Base-by-base conservation (phyloP, 2,329 filamentous ascomycete species). In the Knufia petricola region DNA sequence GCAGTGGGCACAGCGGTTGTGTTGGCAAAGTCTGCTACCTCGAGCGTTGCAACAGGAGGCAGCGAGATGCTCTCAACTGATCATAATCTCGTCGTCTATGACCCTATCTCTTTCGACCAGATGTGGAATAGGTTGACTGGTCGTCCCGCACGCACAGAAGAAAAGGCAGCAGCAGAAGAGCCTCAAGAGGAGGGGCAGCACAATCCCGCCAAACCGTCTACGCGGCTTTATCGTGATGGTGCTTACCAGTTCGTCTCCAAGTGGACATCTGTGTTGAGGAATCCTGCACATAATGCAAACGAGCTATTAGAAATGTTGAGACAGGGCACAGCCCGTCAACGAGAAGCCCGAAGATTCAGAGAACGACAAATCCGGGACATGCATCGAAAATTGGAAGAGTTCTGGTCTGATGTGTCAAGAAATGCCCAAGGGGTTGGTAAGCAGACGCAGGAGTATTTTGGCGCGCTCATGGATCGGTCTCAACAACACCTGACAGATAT, bases 341-440 rank as follows among this genome's bases (percentile, higher is more conserved):
- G n/a, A n/a, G n/a, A n/a, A n/a, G n/a, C n/a, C n/a, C n/a, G n/a
- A n/a, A n/a, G n/a, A n/a, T n/a, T n/a, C n/a, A n/a, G n/a, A n/a
- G n/a, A n/a, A n/a, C n/a, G n/a, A n/a, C 32, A 47, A 17, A 39
- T 47, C 2, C 32, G n/a, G 17, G 21, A 47, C 8, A 26, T 47
- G 17, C 32, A 37, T 13, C 32, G 21, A 10, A 38, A 39, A 28
- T 8, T 38, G 32, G 19, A 38, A 19, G 20, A 21, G 3, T 38
- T 47, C n/a, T 38, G 44, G 32, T 4, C 31, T 17, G 44, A 39
- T 32, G 21, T 39, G 7, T 39, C 34, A n/a, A 17, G 30, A 12
- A 38, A 38, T 31, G 34, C 28, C 19, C 32, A 38, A 2, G 32
- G 21, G 4, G 8, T 47, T 10, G 32, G 32, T 9, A 19, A 39